phyloP scores from a whole-genome alignment of 441 rosid genomes.

The Dalechampia spathulata region DNA sequence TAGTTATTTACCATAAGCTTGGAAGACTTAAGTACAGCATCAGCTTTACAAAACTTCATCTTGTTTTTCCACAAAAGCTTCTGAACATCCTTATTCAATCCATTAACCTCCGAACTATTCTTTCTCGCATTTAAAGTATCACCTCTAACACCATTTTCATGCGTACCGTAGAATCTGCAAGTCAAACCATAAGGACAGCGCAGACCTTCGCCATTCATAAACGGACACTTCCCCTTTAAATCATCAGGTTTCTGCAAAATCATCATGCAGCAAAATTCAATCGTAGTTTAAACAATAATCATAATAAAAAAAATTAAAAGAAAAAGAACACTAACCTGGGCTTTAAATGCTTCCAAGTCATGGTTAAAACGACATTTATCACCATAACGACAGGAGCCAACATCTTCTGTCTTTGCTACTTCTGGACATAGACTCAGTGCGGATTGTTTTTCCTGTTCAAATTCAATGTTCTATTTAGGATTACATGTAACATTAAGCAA shows the following conservation, averaged over 20 bases:
- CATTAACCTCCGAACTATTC: conserved; percentile 46
- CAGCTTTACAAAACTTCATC: conserved; percentile 66
- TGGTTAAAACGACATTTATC: conserved; percentile 78
- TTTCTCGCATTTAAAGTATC: conserved; percentile 3
- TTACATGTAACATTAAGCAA: neutral
- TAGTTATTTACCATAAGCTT: conserved; percentile 67
- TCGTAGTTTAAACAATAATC: too few relatives aligned
- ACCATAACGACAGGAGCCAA: conserved; percentile 48
- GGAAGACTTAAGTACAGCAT: conserved; percentile 53
- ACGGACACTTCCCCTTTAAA: conserved; percentile 86
- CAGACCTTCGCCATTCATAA: conserved; percentile 31
- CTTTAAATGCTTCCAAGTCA: conserved; percentile 60
- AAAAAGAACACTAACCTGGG: conserved; percentile 44
- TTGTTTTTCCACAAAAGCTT: conserved; percentile 87
- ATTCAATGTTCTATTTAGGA: neutral
- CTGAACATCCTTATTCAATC: conserved; percentile 66
- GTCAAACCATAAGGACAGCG: conserved; percentile 68
- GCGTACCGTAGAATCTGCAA: conserved; percentile 73
- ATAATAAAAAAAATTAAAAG: too few relatives aligned
- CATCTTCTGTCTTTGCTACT: conserved; percentile 64
- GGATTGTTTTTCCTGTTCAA: conserved; percentile 45
- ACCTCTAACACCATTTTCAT: conserved; percentile 27
- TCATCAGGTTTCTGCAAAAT: conserved; percentile 71
- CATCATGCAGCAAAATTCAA: neutral
- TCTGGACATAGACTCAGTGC: conserved; percentile 53